These are phyloP conservation scores for Phoma herbarum DNA, from an alignment of 2,329 filamentous ascomycete genomes.

Conservation along the genomic window DNA sequence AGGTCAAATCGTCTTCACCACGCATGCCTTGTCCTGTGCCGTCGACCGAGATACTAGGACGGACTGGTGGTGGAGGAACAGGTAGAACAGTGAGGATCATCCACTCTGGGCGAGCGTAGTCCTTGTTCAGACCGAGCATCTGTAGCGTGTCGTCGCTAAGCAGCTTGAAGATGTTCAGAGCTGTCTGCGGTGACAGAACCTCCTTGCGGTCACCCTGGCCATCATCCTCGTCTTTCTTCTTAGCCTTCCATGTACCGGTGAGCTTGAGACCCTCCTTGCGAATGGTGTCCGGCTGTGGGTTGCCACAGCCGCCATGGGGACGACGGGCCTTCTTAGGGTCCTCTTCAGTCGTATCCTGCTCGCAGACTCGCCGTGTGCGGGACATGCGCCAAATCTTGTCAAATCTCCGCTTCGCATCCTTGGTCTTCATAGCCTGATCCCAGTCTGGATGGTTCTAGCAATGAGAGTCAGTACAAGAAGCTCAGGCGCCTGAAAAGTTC, in stretches of 20 bases:
- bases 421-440: constrained; percentile 78
- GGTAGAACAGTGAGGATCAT: constrained; percentile 96
- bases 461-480: constrained; percentile 64
- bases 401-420: constrained; percentile 95
- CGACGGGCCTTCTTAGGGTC: constrained; percentile 58
- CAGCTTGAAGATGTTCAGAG: constrained; percentile 84
- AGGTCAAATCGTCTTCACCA: constrained; percentile 98
- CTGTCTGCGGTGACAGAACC: constrained; percentile 82
- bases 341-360: constrained; percentile 76
- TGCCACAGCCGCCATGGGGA: constrained; percentile 90
- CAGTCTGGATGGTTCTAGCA: constrained; percentile 78
- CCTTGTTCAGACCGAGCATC: constrained; percentile 89
- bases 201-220: constrained; percentile 77
- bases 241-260: constrained; percentile 75
- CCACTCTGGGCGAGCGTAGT: constrained; percentile 97
- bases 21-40: constrained; percentile 90
- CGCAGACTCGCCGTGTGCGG: constrained; percentile 86
- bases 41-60: constrained; percentile 96
- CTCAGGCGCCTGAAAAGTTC: constrained; percentile 58
- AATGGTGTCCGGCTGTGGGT: constrained; percentile 80
- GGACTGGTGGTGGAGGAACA: constrained; percentile 93
- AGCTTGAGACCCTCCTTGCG: constrained; percentile 87
- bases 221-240: constrained; percentile 76
- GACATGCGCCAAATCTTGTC: constrained; percentile 91
- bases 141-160: constrained; percentile 83